phyloP scores from a whole-genome alignment of 805 yeast species.

The Limtongozyma cylindracea region DNA sequence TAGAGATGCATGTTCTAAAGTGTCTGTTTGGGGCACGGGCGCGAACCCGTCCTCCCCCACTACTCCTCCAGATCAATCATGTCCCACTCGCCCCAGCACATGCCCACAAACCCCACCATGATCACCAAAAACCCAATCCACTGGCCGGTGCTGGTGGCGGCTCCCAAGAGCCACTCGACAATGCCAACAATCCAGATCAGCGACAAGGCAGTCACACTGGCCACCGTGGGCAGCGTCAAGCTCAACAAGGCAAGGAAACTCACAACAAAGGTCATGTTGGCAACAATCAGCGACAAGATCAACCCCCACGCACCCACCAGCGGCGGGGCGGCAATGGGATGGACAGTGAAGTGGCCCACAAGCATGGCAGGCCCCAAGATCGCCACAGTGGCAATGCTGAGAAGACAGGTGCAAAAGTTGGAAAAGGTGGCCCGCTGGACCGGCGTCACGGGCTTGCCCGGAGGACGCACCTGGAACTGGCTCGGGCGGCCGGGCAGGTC shows the following conservation, averaged over 20 bases:
- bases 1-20: too few relatives aligned
- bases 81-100: too few relatives aligned
- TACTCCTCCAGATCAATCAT: too few relatives aligned
- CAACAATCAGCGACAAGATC: conserved; percentile 24
- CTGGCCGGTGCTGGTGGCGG: too few relatives aligned
- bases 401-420: conserved; percentile 40
- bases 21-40: too few relatives aligned
- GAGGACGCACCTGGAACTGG: too few relatives aligned
- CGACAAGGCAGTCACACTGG: conserved; percentile 36
- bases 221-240: conserved; percentile 63
- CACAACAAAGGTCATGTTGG: conserved; percentile 46
- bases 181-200: conserved; percentile 64
- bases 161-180: conserved; percentile 61
- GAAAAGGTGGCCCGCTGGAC: conserved; percentile 64
- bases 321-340: conserved; percentile 19
- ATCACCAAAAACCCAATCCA: too few relatives aligned
- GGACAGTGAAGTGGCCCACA: conserved; percentile 24
- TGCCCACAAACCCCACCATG: too few relatives aligned
- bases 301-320: conserved; percentile 13
- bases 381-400: conserved; percentile 31
- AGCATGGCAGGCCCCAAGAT: conserved; percentile 22
- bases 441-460: conserved; percentile 14
- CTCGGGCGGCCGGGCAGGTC: too few relatives aligned
- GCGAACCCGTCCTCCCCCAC: too few relatives aligned
- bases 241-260: conserved; percentile 60